Percentiles rank a stretch among this genome's conserved stretches.
Conservation (phyloP, 106 monocot genomes). For the Acanthochlamys bracteata region DNA sequence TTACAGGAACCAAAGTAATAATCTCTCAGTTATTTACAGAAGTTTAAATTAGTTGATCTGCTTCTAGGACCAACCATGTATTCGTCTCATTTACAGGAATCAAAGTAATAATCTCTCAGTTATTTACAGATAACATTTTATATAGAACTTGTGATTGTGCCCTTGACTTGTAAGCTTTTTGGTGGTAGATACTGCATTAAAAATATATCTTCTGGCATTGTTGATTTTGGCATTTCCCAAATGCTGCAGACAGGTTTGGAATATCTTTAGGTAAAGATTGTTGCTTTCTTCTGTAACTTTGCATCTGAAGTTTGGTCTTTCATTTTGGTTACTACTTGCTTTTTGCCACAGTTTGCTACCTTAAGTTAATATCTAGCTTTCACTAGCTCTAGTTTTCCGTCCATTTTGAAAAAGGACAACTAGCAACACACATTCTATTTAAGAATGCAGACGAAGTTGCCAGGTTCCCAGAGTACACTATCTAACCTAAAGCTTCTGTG, state of each 20-base stretch:
- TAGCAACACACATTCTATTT: constrained; percentile 86
- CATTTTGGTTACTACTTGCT: background rate
- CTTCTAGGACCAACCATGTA: too few relatives aligned
- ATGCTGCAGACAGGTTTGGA: constrained; percentile 83
- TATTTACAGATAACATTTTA: background rate
- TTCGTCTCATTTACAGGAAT: background rate
- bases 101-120: background rate
- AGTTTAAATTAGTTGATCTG: too few relatives aligned
- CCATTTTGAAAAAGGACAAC: constrained; percentile 25
- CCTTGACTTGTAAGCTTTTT: background rate
- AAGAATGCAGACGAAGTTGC: constrained; percentile 67
- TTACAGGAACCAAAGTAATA: background rate
- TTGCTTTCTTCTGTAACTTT: background rate
- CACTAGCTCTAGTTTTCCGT: background rate
- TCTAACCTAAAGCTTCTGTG: constrained; percentile 23
- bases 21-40: background rate
- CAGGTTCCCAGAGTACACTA: constrained; percentile 44
- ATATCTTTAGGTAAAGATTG: constrained; percentile 30
- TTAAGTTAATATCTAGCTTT: background rate
- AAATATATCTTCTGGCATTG: constrained; percentile 75
- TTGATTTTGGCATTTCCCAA: constrained; percentile 95
- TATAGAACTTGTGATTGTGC: background rate
- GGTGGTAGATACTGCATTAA: constrained; percentile 81
- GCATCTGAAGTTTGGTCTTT: background rate
- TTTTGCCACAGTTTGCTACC: background rate